Percentiles rank a stretch among this genome's conserved stretches.
phyloP scores from a whole-genome alignment of 768 basidiomycete species.

The Boletales sp. region DNA sequence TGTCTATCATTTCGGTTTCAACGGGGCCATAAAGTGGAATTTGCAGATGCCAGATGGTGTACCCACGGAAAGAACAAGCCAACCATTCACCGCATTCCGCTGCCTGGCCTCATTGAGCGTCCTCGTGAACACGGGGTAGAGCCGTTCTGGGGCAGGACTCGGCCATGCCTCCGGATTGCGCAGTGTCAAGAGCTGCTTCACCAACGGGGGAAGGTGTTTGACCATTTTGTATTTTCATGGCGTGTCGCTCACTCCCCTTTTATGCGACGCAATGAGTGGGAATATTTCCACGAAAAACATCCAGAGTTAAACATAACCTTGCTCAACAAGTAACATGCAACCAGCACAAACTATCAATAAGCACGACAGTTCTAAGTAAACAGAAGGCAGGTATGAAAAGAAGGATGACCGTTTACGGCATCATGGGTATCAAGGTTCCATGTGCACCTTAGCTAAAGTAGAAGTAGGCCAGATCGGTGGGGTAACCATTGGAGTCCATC shows the following conservation, averaged over 20 bases:
- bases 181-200: constrained; percentile 72
- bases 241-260: neutral
- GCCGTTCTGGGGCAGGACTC: constrained; percentile 49
- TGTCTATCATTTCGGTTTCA: constrained; percentile 50
- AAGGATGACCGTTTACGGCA: constrained; percentile 5
- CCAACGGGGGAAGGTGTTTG: constrained; percentile 51
- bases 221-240: constrained; percentile 22
- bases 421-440: constrained; percentile 16
- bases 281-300: neutral
- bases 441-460: constrained; percentile 36
- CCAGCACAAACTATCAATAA: constrained; percentile 17
- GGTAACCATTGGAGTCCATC: constrained; percentile 39
- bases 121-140: constrained; percentile 53
- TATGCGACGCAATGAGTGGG: constrained; percentile 7
- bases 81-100: constrained; percentile 68
- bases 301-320: constrained; percentile 1
- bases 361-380: neutral
- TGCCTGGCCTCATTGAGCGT: constrained; percentile 65
- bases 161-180: constrained; percentile 60
- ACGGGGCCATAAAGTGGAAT: constrained; percentile 14
- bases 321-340: constrained; percentile 26
- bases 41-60: constrained; percentile 6
- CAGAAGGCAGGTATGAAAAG: neutral
- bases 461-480: constrained; percentile 47
- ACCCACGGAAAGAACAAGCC: constrained; percentile 76